Base-by-base conservation (phyloP, 2,329 filamentous ascomycete genomes). In the Alternaria gaisen region DNA sequence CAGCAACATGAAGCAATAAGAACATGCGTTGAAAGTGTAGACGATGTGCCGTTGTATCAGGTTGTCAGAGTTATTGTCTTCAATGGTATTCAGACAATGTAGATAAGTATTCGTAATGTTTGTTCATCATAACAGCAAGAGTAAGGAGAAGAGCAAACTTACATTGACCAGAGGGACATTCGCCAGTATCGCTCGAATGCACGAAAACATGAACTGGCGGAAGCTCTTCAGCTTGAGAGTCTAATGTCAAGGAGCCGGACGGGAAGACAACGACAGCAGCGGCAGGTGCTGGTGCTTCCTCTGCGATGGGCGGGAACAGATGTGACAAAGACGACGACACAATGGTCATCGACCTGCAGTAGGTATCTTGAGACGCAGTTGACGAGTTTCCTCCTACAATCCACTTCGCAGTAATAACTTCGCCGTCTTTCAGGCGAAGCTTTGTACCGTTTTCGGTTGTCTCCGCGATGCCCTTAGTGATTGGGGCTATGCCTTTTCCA, bases 41-140 rank as follows among this genome's bases (percentile, higher is more conserved):
- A 28, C 24, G 20, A n/a, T 41, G 44, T 48, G 67, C 79, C 83
- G 81, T 82, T 82, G 73, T 56, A 88, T 96, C 93, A 97, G 93
- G 83, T 90, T 92, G 89, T 94, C 90, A 94, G 91, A 93, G 88
- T 84, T 65, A 64, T 79, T 85, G 86, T 95, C 93, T 89, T 96
- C 94, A 97, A 90, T 86, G 86, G 80, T 83, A 82, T 91, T 97
- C 94, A 94, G 94, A 91, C 93, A 98, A 98, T 97, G 94, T 98
- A 97, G 94, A 97, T 98, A 98, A 98, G 94, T 94, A 92, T 95
- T 96, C 86, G 81, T 85, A 84, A 81, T 80, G 82, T 86, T 56
- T 81, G 80, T 85, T 97, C 94, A 98, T 97, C 94, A 93, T 91
- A 76, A 84, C 86, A 84, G 58, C 62, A 61, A 47, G 36, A 40